A percentile compares a stretch with the other conserved stretches of the same genome.
phyloP scores from a whole-genome alignment of 306 rosid genomes.

The Carpinus viminea region DNA sequence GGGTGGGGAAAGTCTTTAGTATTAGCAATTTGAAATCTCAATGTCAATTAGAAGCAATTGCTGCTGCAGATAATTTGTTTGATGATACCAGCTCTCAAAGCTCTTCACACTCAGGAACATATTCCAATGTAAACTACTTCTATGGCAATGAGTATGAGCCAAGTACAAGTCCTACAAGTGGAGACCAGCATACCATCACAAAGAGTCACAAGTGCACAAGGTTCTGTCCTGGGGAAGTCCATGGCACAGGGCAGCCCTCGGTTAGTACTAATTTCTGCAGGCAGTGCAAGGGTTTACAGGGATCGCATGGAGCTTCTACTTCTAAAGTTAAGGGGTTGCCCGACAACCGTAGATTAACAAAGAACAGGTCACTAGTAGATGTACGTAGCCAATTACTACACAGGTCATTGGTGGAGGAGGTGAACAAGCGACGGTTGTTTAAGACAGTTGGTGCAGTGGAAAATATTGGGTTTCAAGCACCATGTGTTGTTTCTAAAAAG shows the following conservation, averaged over 20 bases:
- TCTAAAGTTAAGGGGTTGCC: slow-evolving; percentile 42
- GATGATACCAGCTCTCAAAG: slow-evolving; percentile 76
- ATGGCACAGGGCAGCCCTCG: slow-evolving; percentile 13
- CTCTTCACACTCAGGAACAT: slow-evolving; percentile 64
- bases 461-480: slow-evolving; percentile 71
- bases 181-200: slow-evolving; percentile 41
- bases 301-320: slow-evolving; percentile 34
- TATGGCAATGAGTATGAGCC: slow-evolving; percentile 48
- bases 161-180: slow-evolving; percentile 31
- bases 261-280: slow-evolving; percentile 24
- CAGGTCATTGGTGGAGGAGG: slow-evolving; percentile 75
- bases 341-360: slow-evolving; percentile 45
- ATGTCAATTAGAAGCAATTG: slow-evolving; percentile 22
- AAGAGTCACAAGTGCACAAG: slow-evolving; percentile 53
- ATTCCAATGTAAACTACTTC: slow-evolving; percentile 58
- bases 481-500: slow-evolving; percentile 47
- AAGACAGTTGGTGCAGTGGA: slow-evolving; percentile 82
- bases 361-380: slow-evolving; percentile 74
- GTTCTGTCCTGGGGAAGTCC: slow-evolving; percentile 53
- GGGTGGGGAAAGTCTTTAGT: background rate
- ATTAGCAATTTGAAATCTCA: slow-evolving; percentile 13
- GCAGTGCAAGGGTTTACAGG: slow-evolving; percentile 36
- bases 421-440: slow-evolving; percentile 64
- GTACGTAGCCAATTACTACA: slow-evolving; percentile 71
- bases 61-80: slow-evolving; percentile 61